Evolutionary conservation across 768 basidiomycete species (phyloP), one percentile per base, ranked within the genome.

Genomic region (Hypsizygus marmoreus): DNA sequence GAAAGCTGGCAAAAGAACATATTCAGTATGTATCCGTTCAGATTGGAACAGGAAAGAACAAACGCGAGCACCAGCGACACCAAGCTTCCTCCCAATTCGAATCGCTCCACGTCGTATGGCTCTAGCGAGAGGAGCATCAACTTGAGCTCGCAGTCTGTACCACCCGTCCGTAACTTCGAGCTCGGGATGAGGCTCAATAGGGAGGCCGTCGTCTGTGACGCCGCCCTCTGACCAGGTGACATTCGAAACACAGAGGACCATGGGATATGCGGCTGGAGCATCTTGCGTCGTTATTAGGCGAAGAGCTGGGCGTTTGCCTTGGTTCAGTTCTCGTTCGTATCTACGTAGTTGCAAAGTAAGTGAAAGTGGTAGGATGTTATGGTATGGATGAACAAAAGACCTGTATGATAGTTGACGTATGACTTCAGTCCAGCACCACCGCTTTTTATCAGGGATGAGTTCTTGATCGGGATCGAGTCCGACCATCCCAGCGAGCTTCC

Each of bases 151-250:
- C 6, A 98, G 72, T 22, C 84, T 72, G 58, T 99, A 99, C 97
- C 97, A 99, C 11, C 97, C 97, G 60, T 99, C 97, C 0, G 93
- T 94, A n/a, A 98, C 69, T 65, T 97, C 97, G 5, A 99, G 66
- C 52, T 84, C 79, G 0, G 85, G 79, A 54, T 73, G 65, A 2
- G 70, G 59, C 17, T 69, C 69, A 20, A 65, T 56, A 4, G 68
- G 55, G 14, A 64, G 40, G 3, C 70, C 69, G 23, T 75, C 67
- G 1, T 74, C 69, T 19, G 68, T 63, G 2, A 66, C 47, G 3
- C 63, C 64, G 14, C 54, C 53, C 24, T 73, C 60, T 6, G 73
- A 67, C 81, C 82, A 86, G 4, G 66, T 66, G 28, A 98, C 81
- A 22, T 77, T 76, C 2, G 91, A 88, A 2, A 99, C 76, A 59